Base-by-base conservation (phyloP, 2,329 filamentous ascomycete genomes). In the Diplocarpon mali region DNA sequence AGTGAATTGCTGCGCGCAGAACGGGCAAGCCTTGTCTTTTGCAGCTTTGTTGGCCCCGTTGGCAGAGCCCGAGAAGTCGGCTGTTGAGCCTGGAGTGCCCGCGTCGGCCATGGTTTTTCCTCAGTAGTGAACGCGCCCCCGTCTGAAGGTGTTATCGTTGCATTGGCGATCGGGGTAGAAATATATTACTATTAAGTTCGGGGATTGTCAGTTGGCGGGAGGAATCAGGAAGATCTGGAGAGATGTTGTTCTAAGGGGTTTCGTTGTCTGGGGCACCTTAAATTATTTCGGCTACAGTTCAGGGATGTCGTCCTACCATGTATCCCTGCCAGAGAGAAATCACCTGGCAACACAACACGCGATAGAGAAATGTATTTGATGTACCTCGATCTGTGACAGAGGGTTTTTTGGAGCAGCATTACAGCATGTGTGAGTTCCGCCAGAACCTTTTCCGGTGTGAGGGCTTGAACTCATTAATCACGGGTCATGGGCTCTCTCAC, bases 11-110 rank as follows among this genome's bases (percentile, higher is more conserved):
- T 95, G 87, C 38, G 79, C 73, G 64, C 90, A 96, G 67, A 86
- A 96, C 30, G 82, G 85, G 63, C 90, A 95, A 52, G 72, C 80
- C 61, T 85, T 87, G 68, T 96, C 89, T 65, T 96, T 96, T 2
- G 57, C 49, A 36, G 59, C 56, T 36, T 45, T 42, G 16, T 47
- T 44, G 42, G 56, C 58, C 9, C 58, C 57, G 35, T 61, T 60
- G 5, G 57, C 53, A 44, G 60, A 24, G 20, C 20, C 20, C 20
- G 20, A 61, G 37, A 51, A 50, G 44, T 62, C 57, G 29, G 57
- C 58, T 32, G 49, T 61, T 16, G 60, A 61, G 40, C 57, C 56
- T 47, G 60, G 59, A 45, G 59, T 62, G 35, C 51, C 57, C 45
- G 60, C 58, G 37, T 62, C 60, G 34, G 60, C 51, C 60, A 62